Conservation (phyloP, 1,284 basidiomycete species). For the Leccinum huronense region DNA sequence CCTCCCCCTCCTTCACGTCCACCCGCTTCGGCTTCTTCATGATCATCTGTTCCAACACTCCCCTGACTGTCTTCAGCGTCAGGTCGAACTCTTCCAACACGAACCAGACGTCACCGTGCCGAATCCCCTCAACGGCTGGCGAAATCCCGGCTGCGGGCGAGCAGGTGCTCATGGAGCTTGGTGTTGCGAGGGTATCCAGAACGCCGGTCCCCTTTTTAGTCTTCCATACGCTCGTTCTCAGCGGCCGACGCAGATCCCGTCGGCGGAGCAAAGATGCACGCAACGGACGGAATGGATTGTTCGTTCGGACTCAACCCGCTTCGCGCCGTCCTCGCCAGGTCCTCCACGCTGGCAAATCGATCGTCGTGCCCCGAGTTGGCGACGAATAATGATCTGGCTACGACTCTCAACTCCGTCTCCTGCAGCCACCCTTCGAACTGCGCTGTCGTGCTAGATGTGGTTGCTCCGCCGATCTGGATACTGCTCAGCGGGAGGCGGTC, state of each 20-base stretch:
- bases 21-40: slow-evolving; percentile 35
- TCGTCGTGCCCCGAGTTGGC: slow-evolving; percentile 65
- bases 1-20: slow-evolving; percentile 24
- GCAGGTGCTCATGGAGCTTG: neutral
- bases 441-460: neutral
- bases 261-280: slow-evolving; percentile 35
- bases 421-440: slow-evolving; percentile 37
- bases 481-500: slow-evolving; percentile 48
- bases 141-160: slow-evolving; percentile 11
- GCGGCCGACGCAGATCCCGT: neutral
- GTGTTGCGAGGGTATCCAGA: neutral
- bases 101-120: slow-evolving; percentile 63
- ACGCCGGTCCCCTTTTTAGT: slow-evolving; percentile 4
- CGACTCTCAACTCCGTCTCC: slow-evolving; percentile 37
- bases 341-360: slow-evolving; percentile 46
- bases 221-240: neutral
- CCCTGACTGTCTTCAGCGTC: slow-evolving; percentile 47
- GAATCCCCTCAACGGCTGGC: slow-evolving; percentile 50
- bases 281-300: slow-evolving; percentile 58
- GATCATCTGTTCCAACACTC: slow-evolving; percentile 45
- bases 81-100: slow-evolving; percentile 56
- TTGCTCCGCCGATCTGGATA: slow-evolving; percentile 21
- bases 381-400: slow-evolving; percentile 56
- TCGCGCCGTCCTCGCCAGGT: slow-evolving; percentile 52
- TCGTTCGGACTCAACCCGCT: slow-evolving; percentile 54